Evolutionary conservation across 768 basidiomycete genomes (phyloP), one percentile per base, ranked within the genome.

Genomic region (Glaciozyma antarctica): DNA sequence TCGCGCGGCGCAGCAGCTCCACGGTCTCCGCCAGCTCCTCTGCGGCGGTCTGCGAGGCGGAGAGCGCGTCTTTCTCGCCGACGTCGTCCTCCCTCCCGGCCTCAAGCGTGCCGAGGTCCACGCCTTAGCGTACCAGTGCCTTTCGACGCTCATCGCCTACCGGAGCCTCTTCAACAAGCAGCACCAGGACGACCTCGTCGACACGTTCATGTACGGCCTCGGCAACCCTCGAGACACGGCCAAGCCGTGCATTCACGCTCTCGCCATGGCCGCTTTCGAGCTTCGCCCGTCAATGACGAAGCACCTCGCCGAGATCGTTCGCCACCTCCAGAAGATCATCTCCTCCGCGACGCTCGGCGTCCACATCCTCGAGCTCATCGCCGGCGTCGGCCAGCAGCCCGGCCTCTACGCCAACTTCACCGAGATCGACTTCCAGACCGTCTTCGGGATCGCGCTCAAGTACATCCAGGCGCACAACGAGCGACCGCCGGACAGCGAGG

Each of bases 351-450:
- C 85, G 65, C 87, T 97, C 82, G 87, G 91, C 9, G 87, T 93
- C n/a, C 93, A 98, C 75, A 93, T 98, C 75, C 84, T 98, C 64
- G 88, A 88, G 67, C 88, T 98, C 75, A 82, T 98, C 28, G 82
- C 84, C 51, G 86, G 95, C 66, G 82, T 95, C 53, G 91, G 89
- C 5, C 88, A 90, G 2, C 81, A 87, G 19, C 86, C 83, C 2
- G 77, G 82, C 9, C 79, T 98, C 9, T 88, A 91, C 75, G 85
- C 85, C 62, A 98, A 95, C 76, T 88, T 99, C 72, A 91, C 88
- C 4, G 89, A 92, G 68, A 82, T 79, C 55, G 88, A 98, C 72
- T 98, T 86, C 78, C 89, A 88, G 75, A 87, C 88, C 81, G 88
- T 98, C 0, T 97, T 99, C 72, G 90, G 88, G 12, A 88, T 98